phyloP scores from a whole-genome alignment of 257 asterid genomes.

The Solanum dulcamara region DNA sequence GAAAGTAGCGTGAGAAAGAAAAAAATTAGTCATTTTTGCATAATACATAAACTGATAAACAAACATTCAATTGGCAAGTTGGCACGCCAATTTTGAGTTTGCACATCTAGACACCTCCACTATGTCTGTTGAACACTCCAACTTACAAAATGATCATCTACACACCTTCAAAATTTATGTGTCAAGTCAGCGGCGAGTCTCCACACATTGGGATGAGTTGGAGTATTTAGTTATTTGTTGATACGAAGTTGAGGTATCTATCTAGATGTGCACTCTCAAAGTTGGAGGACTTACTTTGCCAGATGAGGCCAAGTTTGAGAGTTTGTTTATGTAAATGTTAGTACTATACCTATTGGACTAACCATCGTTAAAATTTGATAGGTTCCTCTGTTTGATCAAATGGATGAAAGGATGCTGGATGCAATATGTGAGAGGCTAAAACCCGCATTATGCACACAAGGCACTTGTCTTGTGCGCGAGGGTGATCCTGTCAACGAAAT shows the following conservation, averaged over 20 bases:
- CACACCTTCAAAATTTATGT: not conserved
- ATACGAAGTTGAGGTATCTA: not conserved
- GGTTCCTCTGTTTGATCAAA: conserved; percentile 95
- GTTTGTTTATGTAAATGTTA: not conserved
- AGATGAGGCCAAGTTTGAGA: not conserved
- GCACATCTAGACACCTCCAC: not conserved
- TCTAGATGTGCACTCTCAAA: not conserved
- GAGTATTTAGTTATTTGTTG: not conserved
- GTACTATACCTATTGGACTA: not conserved
- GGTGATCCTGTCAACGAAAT: conserved; percentile 93
- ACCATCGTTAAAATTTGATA: not conserved
- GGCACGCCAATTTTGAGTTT: no score
- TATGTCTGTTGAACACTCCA: not conserved
- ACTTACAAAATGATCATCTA: not conserved
- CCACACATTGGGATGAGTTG: not conserved
- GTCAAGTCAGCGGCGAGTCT: not conserved
- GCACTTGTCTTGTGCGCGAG: conserved; percentile 74
- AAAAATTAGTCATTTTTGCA: not conserved
- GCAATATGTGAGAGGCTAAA: conserved; percentile 95
- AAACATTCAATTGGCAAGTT: not conserved
- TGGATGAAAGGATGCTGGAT: conserved; percentile 87
- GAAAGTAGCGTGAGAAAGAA: not conserved
- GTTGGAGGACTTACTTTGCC: not conserved
- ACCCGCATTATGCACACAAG: conserved; percentile 70
- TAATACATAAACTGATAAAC: not conserved